Evolutionary conservation across 2,329 filamentous ascomycete genomes (phyloP).

Genomic region (Monilinia fructigena): DNA sequence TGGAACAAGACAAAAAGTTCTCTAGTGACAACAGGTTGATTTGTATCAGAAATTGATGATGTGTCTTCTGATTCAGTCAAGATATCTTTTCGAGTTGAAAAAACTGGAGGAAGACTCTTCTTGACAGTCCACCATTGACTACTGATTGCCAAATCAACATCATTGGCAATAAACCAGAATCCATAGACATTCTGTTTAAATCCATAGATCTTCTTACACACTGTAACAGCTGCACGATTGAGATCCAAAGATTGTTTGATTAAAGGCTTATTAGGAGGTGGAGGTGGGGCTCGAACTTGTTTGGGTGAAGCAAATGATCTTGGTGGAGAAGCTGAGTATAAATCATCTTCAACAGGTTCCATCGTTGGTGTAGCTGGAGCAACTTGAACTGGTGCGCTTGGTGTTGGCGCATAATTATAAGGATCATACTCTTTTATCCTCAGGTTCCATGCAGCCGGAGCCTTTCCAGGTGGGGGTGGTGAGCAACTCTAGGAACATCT

Average conservation of each 20-base stretch:
- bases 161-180: constrained; percentile 84
- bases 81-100: constrained; percentile 81
- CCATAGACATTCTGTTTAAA: constrained; percentile 67
- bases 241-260: constrained; percentile 65
- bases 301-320: constrained; percentile 36
- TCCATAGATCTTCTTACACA: constrained; percentile 61
- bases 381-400: constrained; percentile 26
- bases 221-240: constrained; percentile 49
- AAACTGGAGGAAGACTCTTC: constrained; percentile 73
- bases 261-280: constrained; percentile 44
- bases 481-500: constrained; percentile 67
- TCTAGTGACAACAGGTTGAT: constrained; percentile 71
- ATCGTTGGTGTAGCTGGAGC: constrained; percentile 29
- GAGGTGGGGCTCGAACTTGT: constrained; percentile 46
- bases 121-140: constrained; percentile 87
- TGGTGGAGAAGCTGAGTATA: constrained; percentile 41
- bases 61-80: constrained; percentile 80
- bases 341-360: constrained; percentile 36
- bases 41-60: constrained; percentile 64
- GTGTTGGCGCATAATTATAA: constrained; percentile 49
- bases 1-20: constrained; percentile 86
- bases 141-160: constrained; percentile 73
- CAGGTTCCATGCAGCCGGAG: constrained; percentile 54
- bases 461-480: constrained; percentile 46
- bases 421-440: constrained; percentile 71